These are phyloP conservation scores for Eucalyptus globulus DNA, from an alignment of 345 rosid genomes.

Conservation along the genomic window DNA sequence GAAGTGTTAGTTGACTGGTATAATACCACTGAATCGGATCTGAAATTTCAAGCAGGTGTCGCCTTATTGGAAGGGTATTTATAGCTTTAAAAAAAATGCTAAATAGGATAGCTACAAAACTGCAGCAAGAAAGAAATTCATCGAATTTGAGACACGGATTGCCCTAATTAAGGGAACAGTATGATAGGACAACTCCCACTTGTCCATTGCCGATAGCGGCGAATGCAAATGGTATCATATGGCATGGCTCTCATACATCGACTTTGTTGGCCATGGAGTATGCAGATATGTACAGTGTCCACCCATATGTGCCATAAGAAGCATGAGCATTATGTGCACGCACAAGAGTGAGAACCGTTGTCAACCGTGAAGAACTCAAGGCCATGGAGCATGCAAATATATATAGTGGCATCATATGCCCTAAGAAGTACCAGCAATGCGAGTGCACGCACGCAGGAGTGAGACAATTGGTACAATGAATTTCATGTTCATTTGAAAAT, in stretches of 20 bases:
- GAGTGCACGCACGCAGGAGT: not conserved
- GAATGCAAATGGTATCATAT: not conserved
- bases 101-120: not conserved
- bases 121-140: not conserved
- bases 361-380: not conserved
- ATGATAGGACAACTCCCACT: too few relatives aligned
- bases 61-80: not conserved
- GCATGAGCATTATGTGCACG: rapidly evolving
- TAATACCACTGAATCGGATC: too few relatives aligned
- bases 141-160: too few relatives aligned
- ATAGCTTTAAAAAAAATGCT: not conserved
- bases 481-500: not conserved
- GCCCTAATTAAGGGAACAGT: too few relatives aligned
- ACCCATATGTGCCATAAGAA: too few relatives aligned
- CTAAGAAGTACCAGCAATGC: not conserved
- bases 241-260: not conserved
- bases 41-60: not conserved
- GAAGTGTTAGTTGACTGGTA: not conserved
- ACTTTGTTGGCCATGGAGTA: too few relatives aligned
- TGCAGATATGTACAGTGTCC: too few relatives aligned
- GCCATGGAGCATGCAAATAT: not conserved
- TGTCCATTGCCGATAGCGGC: too few relatives aligned
- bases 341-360: rapidly evolving
- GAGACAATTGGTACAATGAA: not conserved
- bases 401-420: not conserved